Evolutionary conservation across 1,284 basidiomycete species (phyloP), one percentile per base, ranked within the genome.

Genomic region (Rhodotorula sp.): DNA sequence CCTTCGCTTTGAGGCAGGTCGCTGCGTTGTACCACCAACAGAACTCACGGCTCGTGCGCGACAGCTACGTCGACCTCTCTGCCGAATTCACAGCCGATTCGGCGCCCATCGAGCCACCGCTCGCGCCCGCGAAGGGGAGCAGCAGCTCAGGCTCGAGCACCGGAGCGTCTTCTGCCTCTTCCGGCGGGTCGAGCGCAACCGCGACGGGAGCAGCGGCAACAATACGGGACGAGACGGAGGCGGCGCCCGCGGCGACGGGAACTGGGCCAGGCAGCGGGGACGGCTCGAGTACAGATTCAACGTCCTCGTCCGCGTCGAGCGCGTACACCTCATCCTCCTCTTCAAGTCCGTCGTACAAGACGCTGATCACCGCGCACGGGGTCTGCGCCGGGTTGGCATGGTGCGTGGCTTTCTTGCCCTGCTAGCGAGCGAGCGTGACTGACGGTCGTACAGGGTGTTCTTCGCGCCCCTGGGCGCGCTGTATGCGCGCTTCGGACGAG

Each of bases 31-130:
- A n/a, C n/a, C n/a, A n/a, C n/a, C n/a, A n/a, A n/a, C n/a, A n/a
- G n/a, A n/a, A n/a, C 25, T 56, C 39, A 1, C 36, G 6, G 12
- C 5, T 13, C 22, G 32, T 13, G 1, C 22, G 13, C 34, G 25
- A n/a, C 32, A 67, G 61, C 22, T 73, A 70, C 60, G 36, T 71
- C 19, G 72, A 74, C 44, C 57, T 74, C 2, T 70, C 71, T 7
- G 41, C 54, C 1, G 29, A 56, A 1, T 73, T 70, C 51, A 51
- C 58, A 12, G 37, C 54, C 3, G 53, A 56, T 10, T 25, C 68
- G 5, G 34, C 58, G 10, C 48, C 65, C 17, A 60, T 70, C 29
- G 68, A 70, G 1, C 62, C 65, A 7, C 68, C 70, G 0, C n/a
- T 72, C 25, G 36, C 50, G 32, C 65, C 68, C 10, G 55, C 62